Base-by-base conservation (phyloP, 2,329 filamentous ascomycete species). In the Aspergillus persii region DNA sequence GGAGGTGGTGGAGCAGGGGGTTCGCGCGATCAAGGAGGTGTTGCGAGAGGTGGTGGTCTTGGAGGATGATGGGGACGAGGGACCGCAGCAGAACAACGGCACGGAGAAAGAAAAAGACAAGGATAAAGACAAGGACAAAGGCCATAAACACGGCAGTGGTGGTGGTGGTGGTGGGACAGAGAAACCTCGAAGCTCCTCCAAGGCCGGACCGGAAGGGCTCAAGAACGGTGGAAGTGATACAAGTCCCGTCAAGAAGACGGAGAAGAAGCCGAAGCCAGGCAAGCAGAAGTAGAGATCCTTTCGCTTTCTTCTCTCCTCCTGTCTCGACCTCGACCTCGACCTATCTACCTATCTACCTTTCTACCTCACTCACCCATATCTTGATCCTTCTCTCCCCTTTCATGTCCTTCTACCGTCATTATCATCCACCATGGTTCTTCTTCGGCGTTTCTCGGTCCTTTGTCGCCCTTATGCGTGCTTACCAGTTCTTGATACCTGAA, bases 21-120 rank as follows among this genome's bases (percentile, higher is more conserved):
- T 82, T 7, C 79, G 76, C 58, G 78, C 79, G 18, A 73, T 86
- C 44, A 80, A 79, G 68, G 80, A 78, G 57, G 81, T 83, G 63
- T 67, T 86, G 65, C 76, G 82, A 57, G 77, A 79, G 63, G 77
- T 84, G 27, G 80, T 81, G 50, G 79, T 77, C 23, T 66, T 80
- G 18, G 76, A 78, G 56, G 77, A 76, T 50, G 79, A 78, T 41
- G 51, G 30, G 1, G 11, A 31, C 9, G 33, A 50, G 23, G 36
- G 39, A n/a, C 18, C 6, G 23, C 54, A 53, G 39, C 54, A 56
- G n/a, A 59, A 53, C 41, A 52, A 56, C 23, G 62, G 56, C 41
- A 54, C 44, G 9, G 57, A 57, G 30, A 55, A 48, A 46, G 9
- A 41, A 8, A 44, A 29, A 12, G 55, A 58, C 30, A 59, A 47